These are phyloP conservation scores for Naganishia liquefaciens DNA, from an alignment of 1,284 basidiomycete species.

Conservation along the genomic window DNA sequence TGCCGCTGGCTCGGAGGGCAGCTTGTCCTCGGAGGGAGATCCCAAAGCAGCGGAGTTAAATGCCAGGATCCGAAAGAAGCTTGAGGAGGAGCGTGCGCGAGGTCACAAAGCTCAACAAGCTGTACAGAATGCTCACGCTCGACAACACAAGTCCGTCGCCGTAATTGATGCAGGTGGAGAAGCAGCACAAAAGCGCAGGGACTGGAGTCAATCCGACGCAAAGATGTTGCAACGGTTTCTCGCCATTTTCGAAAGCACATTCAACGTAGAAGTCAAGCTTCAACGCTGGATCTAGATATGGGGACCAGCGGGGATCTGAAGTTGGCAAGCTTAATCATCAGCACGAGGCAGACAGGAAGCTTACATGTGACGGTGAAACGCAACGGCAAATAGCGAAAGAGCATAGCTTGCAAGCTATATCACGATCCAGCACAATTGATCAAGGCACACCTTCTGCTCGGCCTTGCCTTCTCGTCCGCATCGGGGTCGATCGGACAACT, in stretches of 20 bases:
- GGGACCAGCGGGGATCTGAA: too few relatives aligned
- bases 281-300: background rate
- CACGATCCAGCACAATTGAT: too few relatives aligned
- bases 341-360: background rate
- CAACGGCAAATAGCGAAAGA: background rate
- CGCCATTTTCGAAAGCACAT: slow-evolving; percentile 14
- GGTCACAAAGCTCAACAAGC: background rate
- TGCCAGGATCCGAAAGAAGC: slow-evolving; percentile 19
- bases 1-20: background rate
- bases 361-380: background rate
- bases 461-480: too few relatives aligned
- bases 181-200: background rate
- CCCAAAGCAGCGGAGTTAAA: slow-evolving; percentile 8
- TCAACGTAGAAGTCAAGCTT: slow-evolving; percentile 5
- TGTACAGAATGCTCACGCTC: too few relatives aligned
- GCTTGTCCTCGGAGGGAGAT: background rate
- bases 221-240: slow-evolving; percentile 15
- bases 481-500: too few relatives aligned
- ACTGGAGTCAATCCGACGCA: slow-evolving; percentile 13
- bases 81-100: slow-evolving; percentile 23
- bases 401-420: background rate
- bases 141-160: too few relatives aligned
- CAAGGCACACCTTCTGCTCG: too few relatives aligned
- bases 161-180: background rate
- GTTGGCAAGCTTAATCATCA: background rate